Base-by-base conservation (phyloP, 345 rosid species). In the Trapa bicornis region DNA sequence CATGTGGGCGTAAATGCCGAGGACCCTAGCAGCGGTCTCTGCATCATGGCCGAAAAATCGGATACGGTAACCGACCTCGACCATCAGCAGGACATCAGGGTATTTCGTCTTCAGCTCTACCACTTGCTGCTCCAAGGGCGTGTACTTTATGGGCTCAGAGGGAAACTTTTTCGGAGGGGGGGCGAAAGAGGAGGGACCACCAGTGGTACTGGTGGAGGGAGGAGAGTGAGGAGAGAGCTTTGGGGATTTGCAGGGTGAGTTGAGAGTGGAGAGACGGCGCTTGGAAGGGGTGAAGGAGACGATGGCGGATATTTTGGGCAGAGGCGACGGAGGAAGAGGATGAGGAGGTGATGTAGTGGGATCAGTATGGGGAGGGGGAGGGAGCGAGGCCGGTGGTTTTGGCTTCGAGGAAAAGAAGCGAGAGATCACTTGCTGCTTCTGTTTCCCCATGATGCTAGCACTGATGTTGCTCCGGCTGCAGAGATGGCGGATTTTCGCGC, bases 11-110 rank as follows among this genome's bases (percentile, higher is more conserved):
- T 82, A 93, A 29, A 93, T 87, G 2, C 97, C 92, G 74, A 93
- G 70, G 36, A 84, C 89, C 56, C 82, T 78, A 5, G 95, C 86
- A 2, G 98, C 98, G 0, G 84, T 72, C 70, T 80, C 94, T 0
- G 97, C 97, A 37, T 93, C 98, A 3, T 86, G 85, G 47, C 97
- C 98, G n/a, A 93, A 93, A 73, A 93, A 93, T 11, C 96, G 81
- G 56, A 79, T 90, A 86, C 81, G 84, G 82, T 93, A 93, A 65
- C 97, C 98, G 56, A 93, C 98, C 78, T 93, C 96, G 45, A 90
- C 79, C 98, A 93, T 90, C 75, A 93, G 74, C 35, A 93, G 78
- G 37, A 93, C 92, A 57, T 90, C 97, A 0, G 89, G 87, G 64
- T 90, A 75, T 64, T 75, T 82, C 37, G 37, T 70, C 71, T 90